Percentiles rank a stretch among this genome's conserved stretches.
These are phyloP conservation scores for Hypoxylon sp. DNA, from an alignment of 2,329 filamentous ascomycete species.

Conservation along the genomic window DNA sequence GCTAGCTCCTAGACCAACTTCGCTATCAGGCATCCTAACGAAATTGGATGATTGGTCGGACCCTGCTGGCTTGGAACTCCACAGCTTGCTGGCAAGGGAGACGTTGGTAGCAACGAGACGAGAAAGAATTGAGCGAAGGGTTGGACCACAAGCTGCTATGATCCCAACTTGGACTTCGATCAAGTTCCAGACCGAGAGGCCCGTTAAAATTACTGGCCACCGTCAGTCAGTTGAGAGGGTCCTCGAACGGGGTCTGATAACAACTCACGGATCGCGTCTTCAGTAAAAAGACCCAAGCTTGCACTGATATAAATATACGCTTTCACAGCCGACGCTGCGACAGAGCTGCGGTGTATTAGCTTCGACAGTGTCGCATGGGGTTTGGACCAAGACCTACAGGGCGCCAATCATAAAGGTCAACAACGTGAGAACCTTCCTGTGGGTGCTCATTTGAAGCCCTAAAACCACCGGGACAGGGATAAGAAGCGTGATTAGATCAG, in stretches of 20 bases:
- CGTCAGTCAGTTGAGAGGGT: not conserved
- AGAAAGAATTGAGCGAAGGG: not conserved
- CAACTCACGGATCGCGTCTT: conserved; percentile 1
- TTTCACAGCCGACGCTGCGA: not conserved
- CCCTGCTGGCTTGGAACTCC: not conserved
- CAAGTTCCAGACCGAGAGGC: conserved; percentile 11
- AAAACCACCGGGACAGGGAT: conserved; percentile 17
- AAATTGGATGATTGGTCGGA: not conserved
- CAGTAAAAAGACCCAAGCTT: not conserved
- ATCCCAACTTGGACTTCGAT: conserved; percentile 17
- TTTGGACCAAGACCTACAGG: not conserved
- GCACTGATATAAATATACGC: not conserved
- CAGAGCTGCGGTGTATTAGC: not conserved
- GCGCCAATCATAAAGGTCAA: conserved; percentile 4
- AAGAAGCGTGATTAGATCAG: conserved; percentile 15
- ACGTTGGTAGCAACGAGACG: not conserved
- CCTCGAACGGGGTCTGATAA: not conserved
- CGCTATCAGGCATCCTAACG: too few relatives aligned
- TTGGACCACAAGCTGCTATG: conserved; percentile 2
- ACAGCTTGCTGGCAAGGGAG: not conserved
- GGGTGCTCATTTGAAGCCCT: conserved; percentile 3
- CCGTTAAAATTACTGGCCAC: not conserved
- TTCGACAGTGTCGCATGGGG: not conserved
- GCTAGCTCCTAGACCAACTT: not conserved
- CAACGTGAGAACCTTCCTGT: not conserved